Evolutionary conservation across 2,329 filamentous ascomycete species (phyloP).

Genomic region (Albifimbria verrucaria): DNA sequence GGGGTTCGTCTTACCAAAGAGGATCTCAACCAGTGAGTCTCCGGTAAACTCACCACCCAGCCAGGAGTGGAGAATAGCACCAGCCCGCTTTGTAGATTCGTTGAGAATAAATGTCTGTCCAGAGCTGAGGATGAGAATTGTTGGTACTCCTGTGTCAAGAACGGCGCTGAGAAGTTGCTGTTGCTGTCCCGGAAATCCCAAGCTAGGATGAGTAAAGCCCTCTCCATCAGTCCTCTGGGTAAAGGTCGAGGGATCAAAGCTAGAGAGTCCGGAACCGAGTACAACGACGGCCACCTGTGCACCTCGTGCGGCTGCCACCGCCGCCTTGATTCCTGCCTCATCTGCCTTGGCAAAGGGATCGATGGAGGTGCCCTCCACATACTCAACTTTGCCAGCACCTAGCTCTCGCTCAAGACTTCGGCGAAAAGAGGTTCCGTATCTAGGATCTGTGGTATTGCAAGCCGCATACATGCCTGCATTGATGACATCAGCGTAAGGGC

Average conservation of each 20-base stretch:
- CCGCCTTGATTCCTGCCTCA: slow-evolving; percentile 12
- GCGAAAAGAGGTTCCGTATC: slow-evolving; percentile 7
- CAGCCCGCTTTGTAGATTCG: slow-evolving; percentile 32
- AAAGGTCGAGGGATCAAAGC: slow-evolving; percentile 18
- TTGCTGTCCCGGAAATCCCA: slow-evolving; percentile 28
- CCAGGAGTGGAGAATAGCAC: slow-evolving; percentile 59
- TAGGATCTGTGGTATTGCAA: background rate
- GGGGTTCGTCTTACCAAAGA: slow-evolving; percentile 61
- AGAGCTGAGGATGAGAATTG: slow-evolving; percentile 23
- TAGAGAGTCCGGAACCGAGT: slow-evolving; percentile 23
- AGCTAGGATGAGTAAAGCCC: slow-evolving; percentile 25
- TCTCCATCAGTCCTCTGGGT: slow-evolving; percentile 31
- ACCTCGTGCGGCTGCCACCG: slow-evolving; percentile 22
- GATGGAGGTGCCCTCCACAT: slow-evolving; percentile 8
- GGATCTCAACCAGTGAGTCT: slow-evolving; percentile 57
- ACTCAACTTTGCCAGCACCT: slow-evolving; percentile 12
- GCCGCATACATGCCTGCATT: slow-evolving; percentile 16
- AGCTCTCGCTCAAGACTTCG: slow-evolving; percentile 11
- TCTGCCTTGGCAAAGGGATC: slow-evolving; percentile 14
- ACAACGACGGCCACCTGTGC: slow-evolving; percentile 25
- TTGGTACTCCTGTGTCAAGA: slow-evolving; percentile 25
- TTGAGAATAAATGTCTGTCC: slow-evolving; percentile 27
- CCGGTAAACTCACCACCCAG: slow-evolving; percentile 64
- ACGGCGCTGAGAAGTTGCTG: slow-evolving; percentile 30
- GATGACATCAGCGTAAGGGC: slow-evolving; percentile 16